Evolutionary conservation across 306 rosid genomes (phyloP).

Genomic region (Vigna trinervia): DNA sequence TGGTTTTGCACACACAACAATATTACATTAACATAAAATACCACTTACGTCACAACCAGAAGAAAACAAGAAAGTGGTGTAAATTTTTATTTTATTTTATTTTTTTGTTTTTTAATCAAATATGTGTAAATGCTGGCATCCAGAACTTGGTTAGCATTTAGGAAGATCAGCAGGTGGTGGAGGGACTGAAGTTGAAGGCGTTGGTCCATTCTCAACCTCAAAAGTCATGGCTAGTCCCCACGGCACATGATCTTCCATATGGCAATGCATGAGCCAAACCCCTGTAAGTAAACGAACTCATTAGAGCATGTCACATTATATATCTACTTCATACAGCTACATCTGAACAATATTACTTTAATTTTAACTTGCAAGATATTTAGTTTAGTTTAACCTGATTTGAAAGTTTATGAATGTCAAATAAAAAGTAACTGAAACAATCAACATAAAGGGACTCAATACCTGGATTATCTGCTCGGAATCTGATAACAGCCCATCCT

Average conservation of each 20-base stretch:
- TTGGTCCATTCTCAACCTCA: conserved; percentile 41
- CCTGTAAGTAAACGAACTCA: not conserved
- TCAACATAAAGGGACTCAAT: not conserved
- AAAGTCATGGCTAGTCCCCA: conserved; percentile 61
- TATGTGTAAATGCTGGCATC: not conserved
- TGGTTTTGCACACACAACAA: not conserved
- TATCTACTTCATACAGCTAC: too few species aligned
- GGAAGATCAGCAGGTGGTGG: conserved; percentile 69
- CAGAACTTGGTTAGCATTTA: not conserved
- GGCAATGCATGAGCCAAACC: conserved; percentile 64
- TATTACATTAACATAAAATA: not conserved
- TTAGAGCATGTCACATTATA: not conserved
- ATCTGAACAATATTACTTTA: too few species aligned
- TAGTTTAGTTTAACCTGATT: too few species aligned
- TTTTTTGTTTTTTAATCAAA: not conserved
- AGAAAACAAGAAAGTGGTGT: not conserved
- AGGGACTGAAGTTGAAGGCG: conserved; percentile 51
- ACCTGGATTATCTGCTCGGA: conserved; percentile 25
- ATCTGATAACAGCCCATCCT: conserved; percentile 35
- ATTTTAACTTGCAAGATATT: too few species aligned
- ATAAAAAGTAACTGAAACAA: too few species aligned
- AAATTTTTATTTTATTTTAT: not conserved
- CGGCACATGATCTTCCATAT: conserved; percentile 52
- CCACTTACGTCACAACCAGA: not conserved
- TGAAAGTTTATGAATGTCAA: too few species aligned